These are phyloP conservation scores for Cryptococcus maquisensis DNA, from an alignment of 1,284 basidiomycete genomes.

Conservation along the genomic window DNA sequence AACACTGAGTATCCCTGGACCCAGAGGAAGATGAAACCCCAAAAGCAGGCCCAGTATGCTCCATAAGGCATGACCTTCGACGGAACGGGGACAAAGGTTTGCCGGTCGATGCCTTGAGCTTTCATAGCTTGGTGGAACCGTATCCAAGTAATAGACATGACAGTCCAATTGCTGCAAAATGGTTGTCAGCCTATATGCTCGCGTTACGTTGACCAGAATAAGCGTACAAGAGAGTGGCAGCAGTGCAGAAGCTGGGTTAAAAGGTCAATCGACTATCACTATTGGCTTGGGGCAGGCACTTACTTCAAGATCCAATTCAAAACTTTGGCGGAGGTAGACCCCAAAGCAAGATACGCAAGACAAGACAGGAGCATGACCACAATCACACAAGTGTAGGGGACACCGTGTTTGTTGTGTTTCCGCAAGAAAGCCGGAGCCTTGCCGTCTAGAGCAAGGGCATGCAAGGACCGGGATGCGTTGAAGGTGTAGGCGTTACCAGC, in stretches of 20 bases:
- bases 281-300: background rate
- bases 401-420: conserved; percentile 24
- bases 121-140: conserved; percentile 30
- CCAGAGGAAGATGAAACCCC: conserved; percentile 19
- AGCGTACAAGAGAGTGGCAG: conserved; percentile 12
- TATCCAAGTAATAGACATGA: conserved; percentile 32
- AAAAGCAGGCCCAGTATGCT: conserved; percentile 24
- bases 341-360: conserved; percentile 31
- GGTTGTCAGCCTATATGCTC: background rate
- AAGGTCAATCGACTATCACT: background rate
- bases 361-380: conserved; percentile 21
- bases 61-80: conserved; percentile 22
- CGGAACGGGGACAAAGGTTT: conserved; percentile 8
- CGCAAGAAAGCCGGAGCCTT: conserved; percentile 31
- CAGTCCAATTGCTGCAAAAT: conserved; percentile 23
- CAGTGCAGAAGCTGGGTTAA: conserved; percentile 9
- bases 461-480: conserved; percentile 30
- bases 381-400: conserved; percentile 29
- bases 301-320: conserved; percentile 26
- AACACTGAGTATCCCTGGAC: conserved; percentile 27
- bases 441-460: conserved; percentile 32
- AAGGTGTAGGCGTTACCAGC: conserved; percentile 37
- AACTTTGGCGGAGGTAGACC: conserved; percentile 20
- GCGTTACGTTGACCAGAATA: background rate
- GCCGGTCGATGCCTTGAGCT: conserved; percentile 22